Conservation (phyloP, 768 basidiomycete genomes). For the Pisolithus tinctorius region DNA sequence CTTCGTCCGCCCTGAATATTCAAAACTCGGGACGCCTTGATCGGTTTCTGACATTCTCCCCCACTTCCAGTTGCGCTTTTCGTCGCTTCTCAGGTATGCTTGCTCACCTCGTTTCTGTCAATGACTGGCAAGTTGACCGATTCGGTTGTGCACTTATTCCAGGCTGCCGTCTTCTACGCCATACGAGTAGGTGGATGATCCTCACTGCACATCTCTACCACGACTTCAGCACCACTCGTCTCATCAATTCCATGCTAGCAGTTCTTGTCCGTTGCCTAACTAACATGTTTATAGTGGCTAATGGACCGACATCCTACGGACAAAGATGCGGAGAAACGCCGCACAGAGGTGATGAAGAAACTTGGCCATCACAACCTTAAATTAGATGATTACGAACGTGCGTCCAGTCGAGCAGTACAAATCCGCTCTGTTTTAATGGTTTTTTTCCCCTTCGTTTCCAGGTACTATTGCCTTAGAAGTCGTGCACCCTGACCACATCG, state of each 20-base stretch:
- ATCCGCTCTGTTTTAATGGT: too few relatives aligned
- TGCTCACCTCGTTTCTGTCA: neutral
- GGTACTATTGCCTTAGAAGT: constrained; percentile 88
- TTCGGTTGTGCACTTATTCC: constrained; percentile 12
- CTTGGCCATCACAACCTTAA: constrained; percentile 67
- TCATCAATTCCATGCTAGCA: neutral
- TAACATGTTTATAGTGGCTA: constrained; percentile 47
- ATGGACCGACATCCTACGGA: constrained; percentile 46
- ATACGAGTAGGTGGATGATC: constrained; percentile 44
- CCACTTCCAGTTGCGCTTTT: constrained; percentile 41
- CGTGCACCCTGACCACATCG: constrained; percentile 87
- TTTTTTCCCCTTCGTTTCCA: constrained; percentile 18
- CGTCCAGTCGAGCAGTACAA: constrained; percentile 18
- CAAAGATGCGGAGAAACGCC: constrained; percentile 61
- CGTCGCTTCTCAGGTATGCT: constrained; percentile 44
- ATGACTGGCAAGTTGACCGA: neutral
- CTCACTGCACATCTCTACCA: neutral
- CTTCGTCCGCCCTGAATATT: neutral
- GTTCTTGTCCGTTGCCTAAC: neutral
- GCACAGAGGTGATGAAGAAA: constrained; percentile 61
- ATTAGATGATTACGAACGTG: constrained; percentile 89
- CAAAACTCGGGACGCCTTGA: neutral
- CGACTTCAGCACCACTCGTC: neutral
- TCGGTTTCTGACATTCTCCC: constrained; percentile 7
- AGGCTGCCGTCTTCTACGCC: constrained; percentile 78